These are phyloP conservation scores for Mollisia scopiformis DNA, from an alignment of 2,329 filamentous ascomycete species.

Conservation along the genomic window DNA sequence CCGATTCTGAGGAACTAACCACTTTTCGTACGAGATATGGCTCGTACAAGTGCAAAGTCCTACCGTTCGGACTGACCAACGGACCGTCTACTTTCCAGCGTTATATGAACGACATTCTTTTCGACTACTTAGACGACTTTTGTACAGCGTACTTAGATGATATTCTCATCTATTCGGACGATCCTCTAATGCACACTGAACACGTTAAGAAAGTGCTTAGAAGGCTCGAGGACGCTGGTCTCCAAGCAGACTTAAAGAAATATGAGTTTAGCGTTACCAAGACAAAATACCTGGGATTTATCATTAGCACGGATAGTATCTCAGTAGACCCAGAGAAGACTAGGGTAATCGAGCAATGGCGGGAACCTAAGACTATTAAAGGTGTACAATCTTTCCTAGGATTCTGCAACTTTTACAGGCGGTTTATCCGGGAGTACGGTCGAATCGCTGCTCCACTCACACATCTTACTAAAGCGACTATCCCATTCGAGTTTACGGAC, in stretches of 20 bases:
- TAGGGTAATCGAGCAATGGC: neutral
- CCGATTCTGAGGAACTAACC: no score
- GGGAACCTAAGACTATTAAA: neutral
- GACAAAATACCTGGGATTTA: slow-evolving; percentile 14
- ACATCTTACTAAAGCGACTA: neutral
- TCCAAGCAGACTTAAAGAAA: slow-evolving; percentile 12
- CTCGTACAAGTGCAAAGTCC: no score
- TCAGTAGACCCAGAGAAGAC: slow-evolving; percentile 15
- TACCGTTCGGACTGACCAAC: no score
- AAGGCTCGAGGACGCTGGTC: no score
- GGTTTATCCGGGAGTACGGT: slow-evolving; percentile 15
- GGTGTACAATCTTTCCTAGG: slow-evolving; percentile 5
- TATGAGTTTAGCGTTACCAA: neutral
- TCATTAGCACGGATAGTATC: slow-evolving; percentile 5
- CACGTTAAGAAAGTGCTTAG: no score
- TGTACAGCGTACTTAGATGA: no score
- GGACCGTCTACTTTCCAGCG: no score
- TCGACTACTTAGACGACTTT: no score
- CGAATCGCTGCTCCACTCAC: neutral
- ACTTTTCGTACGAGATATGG: no score
- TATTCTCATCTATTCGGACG: no score
- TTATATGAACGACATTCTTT: no score
- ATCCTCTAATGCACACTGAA: no score
- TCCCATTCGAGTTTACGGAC: neutral
- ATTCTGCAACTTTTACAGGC: slow-evolving; percentile 19